Percentiles rank a stretch among this genome's conserved stretches.
phyloP scores from a whole-genome alignment of 345 rosid species.

The Trapa bicornis region DNA sequence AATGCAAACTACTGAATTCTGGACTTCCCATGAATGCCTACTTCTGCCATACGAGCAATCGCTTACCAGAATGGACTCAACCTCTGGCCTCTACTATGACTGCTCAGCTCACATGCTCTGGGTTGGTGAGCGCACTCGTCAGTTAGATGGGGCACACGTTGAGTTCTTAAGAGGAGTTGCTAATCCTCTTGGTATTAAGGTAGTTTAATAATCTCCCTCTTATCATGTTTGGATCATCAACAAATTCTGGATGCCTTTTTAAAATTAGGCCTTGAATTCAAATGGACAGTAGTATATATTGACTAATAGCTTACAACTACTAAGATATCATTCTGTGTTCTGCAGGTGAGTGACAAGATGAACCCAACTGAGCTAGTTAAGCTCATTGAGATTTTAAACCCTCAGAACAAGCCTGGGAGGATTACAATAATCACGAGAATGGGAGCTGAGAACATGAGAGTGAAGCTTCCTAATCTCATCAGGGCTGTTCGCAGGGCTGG shows the following conservation, averaged over 20 bases:
- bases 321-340: not conserved
- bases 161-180: constrained; percentile 14
- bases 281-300: not conserved
- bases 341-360: constrained; percentile 41
- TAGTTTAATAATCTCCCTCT: not conserved
- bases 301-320: too few species aligned
- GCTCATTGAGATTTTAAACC: constrained; percentile 32
- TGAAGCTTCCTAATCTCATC: constrained; percentile 33
- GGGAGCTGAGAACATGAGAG: constrained; percentile 47
- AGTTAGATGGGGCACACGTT: constrained; percentile 14
- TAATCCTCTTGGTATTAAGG: constrained; percentile 12
- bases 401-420: constrained; percentile 33
- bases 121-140: constrained; percentile 14
- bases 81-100: constrained; percentile 13
- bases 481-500: constrained; percentile 37
- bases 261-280: not conserved
- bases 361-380: constrained; percentile 27
- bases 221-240: too few species aligned
- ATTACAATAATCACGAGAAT: constrained; percentile 32
- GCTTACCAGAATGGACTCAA: constrained; percentile 12
- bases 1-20: constrained; percentile 12
- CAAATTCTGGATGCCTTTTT: not conserved
- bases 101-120: constrained; percentile 13
- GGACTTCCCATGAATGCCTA: constrained; percentile 14
- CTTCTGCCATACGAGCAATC: constrained; percentile 13